Percentiles rank a stretch among this genome's conserved stretches.
Conservation (phyloP, 306 rosid species). For the Medicago lupulina region DNA sequence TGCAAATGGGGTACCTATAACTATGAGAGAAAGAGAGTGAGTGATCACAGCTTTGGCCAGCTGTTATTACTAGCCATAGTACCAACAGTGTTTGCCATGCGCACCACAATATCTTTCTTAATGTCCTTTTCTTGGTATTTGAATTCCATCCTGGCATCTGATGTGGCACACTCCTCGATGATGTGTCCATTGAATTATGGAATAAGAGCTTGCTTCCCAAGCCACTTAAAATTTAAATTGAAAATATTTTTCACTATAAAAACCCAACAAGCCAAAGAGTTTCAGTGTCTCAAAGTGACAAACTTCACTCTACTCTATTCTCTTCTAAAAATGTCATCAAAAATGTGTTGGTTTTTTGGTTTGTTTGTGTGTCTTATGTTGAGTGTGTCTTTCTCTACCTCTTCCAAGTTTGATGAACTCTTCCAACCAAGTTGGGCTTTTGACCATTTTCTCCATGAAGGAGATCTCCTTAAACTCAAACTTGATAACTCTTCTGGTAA, state of each 20-base stretch:
- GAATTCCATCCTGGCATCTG: conserved; percentile 53
- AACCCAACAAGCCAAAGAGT: conserved; percentile 24
- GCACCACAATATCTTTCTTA: conserved; percentile 30
- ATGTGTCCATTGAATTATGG: conserved; percentile 46
- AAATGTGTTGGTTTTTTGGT: conserved; percentile 37
- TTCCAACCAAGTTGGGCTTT: conserved; percentile 87
- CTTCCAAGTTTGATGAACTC: conserved; percentile 76
- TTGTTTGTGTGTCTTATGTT: conserved; percentile 50
- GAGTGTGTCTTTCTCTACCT: conserved; percentile 45
- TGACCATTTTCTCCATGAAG: conserved; percentile 74
- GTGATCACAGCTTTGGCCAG: conserved; percentile 52
- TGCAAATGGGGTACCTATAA: background rate
- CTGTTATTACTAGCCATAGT: conserved; percentile 33
- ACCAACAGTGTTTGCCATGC: conserved; percentile 51
- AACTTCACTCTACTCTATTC: conserved; percentile 35
- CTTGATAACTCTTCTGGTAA: conserved; percentile 83
- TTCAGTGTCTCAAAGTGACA: conserved; percentile 6
- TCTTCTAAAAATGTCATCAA: background rate
- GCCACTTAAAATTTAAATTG: conserved; percentile 42
- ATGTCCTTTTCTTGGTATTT: conserved; percentile 39
- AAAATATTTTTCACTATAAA: conserved; percentile 56
- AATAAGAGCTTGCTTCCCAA: conserved; percentile 47
- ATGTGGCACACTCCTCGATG: conserved; percentile 49
- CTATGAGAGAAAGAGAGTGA: background rate
- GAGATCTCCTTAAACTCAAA: conserved; percentile 76